phyloP scores from a whole-genome alignment of 257 asterid genomes.

The Buddleja alternifolia region DNA sequence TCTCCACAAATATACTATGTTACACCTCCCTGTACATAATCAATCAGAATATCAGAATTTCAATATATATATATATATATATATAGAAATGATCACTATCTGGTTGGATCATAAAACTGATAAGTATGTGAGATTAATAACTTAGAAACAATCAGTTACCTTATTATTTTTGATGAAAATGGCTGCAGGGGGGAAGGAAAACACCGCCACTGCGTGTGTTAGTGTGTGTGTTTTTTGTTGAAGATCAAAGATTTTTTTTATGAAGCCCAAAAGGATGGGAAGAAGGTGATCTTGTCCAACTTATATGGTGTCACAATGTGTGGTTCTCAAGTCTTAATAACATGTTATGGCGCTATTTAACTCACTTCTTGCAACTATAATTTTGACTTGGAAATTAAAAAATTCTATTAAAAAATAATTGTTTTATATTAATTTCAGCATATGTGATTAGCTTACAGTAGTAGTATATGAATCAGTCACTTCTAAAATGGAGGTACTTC shows the following conservation, averaged over 20 bases:
- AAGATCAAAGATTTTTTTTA: slow-evolving; percentile 24
- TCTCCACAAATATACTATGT: slow-evolving; percentile 10
- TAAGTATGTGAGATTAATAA: neutral
- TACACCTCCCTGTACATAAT: neutral
- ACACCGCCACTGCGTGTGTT: slow-evolving; percentile 16
- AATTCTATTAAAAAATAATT: neutral
- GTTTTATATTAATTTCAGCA: too few relatives aligned
- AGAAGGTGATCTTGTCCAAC: slow-evolving; percentile 30
- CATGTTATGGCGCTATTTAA: slow-evolving; percentile 49
- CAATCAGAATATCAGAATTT: neutral
- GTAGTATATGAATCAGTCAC: too few relatives aligned
- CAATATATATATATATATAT: too few relatives aligned
- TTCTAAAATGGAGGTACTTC: too few relatives aligned
- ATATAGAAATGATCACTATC: too few relatives aligned
- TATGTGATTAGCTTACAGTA: too few relatives aligned
- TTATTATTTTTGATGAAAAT: slow-evolving; percentile 6
- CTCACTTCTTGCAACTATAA: slow-evolving; percentile 10
- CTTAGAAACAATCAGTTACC: neutral
- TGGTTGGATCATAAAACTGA: too few relatives aligned
- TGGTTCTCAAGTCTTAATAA: slow-evolving; percentile 34
- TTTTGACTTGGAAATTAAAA: slow-evolving; percentile 33
- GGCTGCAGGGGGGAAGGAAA: neutral
- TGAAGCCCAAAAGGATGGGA: slow-evolving; percentile 43
- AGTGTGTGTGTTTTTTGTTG: slow-evolving; percentile 33
- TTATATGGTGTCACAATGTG: slow-evolving; percentile 43